Percentiles rank a stretch among this genome's conserved stretches.
phyloP scores from a whole-genome alignment of 805 yeast genomes.

The Spathaspora hagerdaliae region DNA sequence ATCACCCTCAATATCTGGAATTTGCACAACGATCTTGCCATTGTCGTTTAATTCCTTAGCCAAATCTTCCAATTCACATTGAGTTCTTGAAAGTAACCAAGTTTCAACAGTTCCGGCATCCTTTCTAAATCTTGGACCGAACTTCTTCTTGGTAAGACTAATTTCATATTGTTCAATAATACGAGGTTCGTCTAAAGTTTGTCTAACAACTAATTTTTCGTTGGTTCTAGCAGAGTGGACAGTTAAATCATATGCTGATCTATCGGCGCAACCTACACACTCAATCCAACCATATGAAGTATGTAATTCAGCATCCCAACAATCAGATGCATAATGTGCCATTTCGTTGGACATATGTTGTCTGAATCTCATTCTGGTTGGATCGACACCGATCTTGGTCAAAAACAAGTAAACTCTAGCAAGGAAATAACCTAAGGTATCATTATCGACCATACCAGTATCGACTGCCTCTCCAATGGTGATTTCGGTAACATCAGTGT shows the following conservation, averaged over 20 bases:
- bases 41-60: slow-evolving; percentile 59
- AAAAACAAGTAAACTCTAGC: slow-evolving; percentile 89
- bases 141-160: slow-evolving; percentile 87
- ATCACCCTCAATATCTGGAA: slow-evolving; percentile 60
- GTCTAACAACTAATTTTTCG: slow-evolving; percentile 92
- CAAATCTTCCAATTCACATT: slow-evolving; percentile 78
- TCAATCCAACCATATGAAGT: slow-evolving; percentile 99
- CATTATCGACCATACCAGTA: slow-evolving; percentile 87
- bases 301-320: slow-evolving; percentile 98
- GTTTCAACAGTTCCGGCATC: slow-evolving; percentile 91
- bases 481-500: slow-evolving; percentile 57
- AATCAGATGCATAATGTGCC: slow-evolving; percentile 99
- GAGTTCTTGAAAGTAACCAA: slow-evolving; percentile 70
- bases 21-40: slow-evolving; percentile 62
- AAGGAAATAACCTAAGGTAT: slow-evolving; percentile 94
- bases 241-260: slow-evolving; percentile 95
- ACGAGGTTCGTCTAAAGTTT: slow-evolving; percentile 79
- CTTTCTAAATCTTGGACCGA: slow-evolving; percentile 96
- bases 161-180: slow-evolving; percentile 81
- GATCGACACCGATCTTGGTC: slow-evolving; percentile 85
- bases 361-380: slow-evolving; percentile 83
- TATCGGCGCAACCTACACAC: slow-evolving; percentile 99
- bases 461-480: slow-evolving; percentile 89
- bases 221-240: slow-evolving; percentile 95
- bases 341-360: slow-evolving; percentile 98